These are phyloP conservation scores for Crepidotus variabilis DNA, from an alignment of 768 basidiomycete species.

Conservation along the genomic window DNA sequence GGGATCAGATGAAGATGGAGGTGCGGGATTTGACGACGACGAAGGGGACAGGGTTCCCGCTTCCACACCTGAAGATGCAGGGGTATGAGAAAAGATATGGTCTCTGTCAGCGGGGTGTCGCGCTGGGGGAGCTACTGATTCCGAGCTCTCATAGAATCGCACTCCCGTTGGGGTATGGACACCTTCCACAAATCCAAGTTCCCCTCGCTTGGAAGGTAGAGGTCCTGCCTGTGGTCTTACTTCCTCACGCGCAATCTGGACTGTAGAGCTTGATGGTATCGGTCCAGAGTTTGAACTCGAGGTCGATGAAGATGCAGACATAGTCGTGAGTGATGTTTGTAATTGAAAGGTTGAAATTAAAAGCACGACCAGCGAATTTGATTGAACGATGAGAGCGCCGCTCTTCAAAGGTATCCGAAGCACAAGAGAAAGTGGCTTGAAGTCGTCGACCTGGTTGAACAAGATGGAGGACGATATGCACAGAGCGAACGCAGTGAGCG, in stretches of 20 bases:
- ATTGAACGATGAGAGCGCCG: constrained; percentile 12
- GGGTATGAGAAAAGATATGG: not conserved
- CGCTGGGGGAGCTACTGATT: constrained; percentile 26
- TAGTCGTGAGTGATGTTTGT: not conserved
- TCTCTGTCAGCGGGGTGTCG: constrained; percentile 39
- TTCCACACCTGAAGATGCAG: not conserved
- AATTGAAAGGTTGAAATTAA: not conserved
- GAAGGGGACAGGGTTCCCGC: constrained; percentile 8
- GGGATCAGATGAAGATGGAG: constrained; percentile 1
- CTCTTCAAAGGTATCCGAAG: constrained; percentile 8
- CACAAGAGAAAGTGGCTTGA: constrained; percentile 5
- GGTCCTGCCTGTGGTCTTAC: constrained; percentile 53
- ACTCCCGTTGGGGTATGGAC: constrained; percentile 21
- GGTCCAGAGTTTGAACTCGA: not conserved
- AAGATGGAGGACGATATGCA: not conserved
- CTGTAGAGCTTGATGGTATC: not conserved
- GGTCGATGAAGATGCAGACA: not conserved
- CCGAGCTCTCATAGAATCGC: constrained; percentile 36
- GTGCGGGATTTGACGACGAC: constrained; percentile 6
- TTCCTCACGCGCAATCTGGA: constrained; percentile 15
- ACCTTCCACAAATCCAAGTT: constrained; percentile 57
- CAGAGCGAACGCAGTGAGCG: not conserved
- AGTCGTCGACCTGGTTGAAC: constrained; percentile 1
- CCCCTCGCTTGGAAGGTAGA: constrained; percentile 60
- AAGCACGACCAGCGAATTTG: constrained; percentile 14